These are phyloP conservation scores for Byssoonygena ceratinophila DNA, from an alignment of 2,329 filamentous ascomycete genomes.

Conservation along the genomic window DNA sequence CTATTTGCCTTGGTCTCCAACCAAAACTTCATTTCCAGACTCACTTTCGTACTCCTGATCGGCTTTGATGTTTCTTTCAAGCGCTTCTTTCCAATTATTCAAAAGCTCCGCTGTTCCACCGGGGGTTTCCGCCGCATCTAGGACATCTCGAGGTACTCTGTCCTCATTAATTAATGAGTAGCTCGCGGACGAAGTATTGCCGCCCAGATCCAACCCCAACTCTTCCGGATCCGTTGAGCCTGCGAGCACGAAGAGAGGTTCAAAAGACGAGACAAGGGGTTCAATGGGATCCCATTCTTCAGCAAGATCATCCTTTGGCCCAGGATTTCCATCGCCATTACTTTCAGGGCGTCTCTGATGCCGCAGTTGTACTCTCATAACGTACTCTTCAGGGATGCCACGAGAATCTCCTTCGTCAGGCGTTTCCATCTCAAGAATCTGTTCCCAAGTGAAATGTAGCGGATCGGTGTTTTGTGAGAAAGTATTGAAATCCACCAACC, in stretches of 20 bases:
- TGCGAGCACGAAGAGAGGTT: conserved; percentile 61
- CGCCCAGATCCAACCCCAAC: conserved; percentile 44
- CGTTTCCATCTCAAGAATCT: conserved; percentile 60
- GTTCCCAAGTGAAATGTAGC: conserved; percentile 78
- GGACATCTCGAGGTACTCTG: conserved; percentile 71
- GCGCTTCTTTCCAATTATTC: conserved; percentile 57
- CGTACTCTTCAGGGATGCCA: conserved; percentile 25
- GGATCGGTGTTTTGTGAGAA: conserved; percentile 87
- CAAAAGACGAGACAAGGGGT: conserved; percentile 31
- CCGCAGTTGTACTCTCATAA: conserved; percentile 15
- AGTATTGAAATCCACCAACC: conserved; percentile 88
- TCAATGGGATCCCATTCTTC: neutral
- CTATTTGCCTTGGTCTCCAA: too few relatives aligned
- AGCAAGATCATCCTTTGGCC: neutral
- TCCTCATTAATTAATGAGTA: conserved; percentile 5
- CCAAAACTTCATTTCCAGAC: conserved; percentile 15
- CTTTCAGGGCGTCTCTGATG: neutral
- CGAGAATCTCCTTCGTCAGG: conserved; percentile 15
- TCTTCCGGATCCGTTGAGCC: conserved; percentile 78
- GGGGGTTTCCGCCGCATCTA: conserved; percentile 58
- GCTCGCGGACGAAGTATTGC: conserved; percentile 46
- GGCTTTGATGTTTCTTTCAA: conserved; percentile 34
- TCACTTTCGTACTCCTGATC: conserved; percentile 29
- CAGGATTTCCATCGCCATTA: neutral
- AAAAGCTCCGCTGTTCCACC: conserved; percentile 74